Percentiles rank a stretch among this genome's conserved stretches.
phyloP scores from a whole-genome alignment of 2,329 filamentous ascomycete species.

The Leptographium procerum region DNA sequence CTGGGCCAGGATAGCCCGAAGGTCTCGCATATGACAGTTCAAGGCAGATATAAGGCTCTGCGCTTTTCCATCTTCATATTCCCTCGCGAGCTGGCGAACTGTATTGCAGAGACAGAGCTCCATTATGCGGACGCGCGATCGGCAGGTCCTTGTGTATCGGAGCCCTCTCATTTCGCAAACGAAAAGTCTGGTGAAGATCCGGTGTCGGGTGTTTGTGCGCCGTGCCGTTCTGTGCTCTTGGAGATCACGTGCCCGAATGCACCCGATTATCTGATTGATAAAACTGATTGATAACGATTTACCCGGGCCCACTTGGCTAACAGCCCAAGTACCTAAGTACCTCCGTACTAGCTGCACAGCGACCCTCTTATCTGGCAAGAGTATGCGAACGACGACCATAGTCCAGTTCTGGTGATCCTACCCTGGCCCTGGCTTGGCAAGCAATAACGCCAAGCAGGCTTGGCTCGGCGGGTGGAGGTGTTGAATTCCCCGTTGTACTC shows the following conservation, averaged over 20 bases:
- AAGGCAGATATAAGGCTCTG: not conserved
- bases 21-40: not conserved
- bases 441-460: no score
- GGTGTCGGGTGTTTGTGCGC: no score
- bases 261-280: no score
- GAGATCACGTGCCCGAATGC: no score
- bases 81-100: not conserved
- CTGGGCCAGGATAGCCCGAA: not conserved
- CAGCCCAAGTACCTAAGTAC: no score
- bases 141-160: not conserved
- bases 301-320: not conserved
- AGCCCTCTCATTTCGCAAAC: not conserved
- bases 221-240: no score
- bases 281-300: not conserved
- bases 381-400: not conserved
- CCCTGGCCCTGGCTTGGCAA: no score
- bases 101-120: not conserved
- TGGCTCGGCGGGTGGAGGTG: no score
- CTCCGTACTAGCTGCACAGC: no score
- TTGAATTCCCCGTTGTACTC: no score
- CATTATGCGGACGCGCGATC: not conserved
- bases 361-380: no score
- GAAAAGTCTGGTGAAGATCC: not conserved
- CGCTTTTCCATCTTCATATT: not conserved
- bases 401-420: no score